These are phyloP conservation scores for Podila horticola DNA, from an alignment of 192 early-diverging fungal genomes.

Conservation along the genomic window DNA sequence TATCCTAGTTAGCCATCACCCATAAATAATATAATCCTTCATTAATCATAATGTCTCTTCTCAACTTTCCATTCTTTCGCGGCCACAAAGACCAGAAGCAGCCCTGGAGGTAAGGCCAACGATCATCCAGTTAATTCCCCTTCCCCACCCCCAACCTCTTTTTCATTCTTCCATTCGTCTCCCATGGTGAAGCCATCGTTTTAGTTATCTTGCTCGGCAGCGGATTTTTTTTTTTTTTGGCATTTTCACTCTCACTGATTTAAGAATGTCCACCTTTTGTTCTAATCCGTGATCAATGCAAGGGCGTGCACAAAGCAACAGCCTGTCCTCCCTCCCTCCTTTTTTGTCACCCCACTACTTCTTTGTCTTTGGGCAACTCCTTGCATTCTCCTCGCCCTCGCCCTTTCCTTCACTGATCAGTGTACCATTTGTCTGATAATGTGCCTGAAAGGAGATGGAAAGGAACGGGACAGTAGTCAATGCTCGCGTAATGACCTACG, in stretches of 20 bases:
- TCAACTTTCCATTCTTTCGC: slow-evolving; percentile 23
- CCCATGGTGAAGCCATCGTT: background rate
- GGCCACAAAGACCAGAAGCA: slow-evolving; percentile 27
- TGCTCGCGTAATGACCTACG: background rate
- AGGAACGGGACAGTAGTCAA: too few relatives aligned
- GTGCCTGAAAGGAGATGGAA: too few relatives aligned
- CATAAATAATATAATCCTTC: too few relatives aligned
- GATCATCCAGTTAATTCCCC: background rate
- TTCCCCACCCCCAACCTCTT: background rate
- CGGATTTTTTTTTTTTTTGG: too few relatives aligned
- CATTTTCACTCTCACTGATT: too few relatives aligned
- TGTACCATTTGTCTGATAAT: background rate
- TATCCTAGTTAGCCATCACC: background rate
- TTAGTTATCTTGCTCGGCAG: too few relatives aligned
- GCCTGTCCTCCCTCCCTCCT: too few relatives aligned
- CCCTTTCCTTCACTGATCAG: background rate
- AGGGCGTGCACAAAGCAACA: too few relatives aligned
- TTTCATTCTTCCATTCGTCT: background rate
- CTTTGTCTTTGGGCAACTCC: background rate
- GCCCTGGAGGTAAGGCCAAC: slow-evolving; percentile 29
- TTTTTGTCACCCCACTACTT: background rate
- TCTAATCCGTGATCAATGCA: too few relatives aligned
- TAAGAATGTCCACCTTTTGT: too few relatives aligned
- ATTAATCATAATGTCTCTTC: slow-evolving; percentile 1
- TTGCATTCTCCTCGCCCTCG: background rate